Evolutionary conservation across 495 filamentous ascomycete genomes (phyloP).

Genomic region (Aspergillus bertholletiae): DNA sequence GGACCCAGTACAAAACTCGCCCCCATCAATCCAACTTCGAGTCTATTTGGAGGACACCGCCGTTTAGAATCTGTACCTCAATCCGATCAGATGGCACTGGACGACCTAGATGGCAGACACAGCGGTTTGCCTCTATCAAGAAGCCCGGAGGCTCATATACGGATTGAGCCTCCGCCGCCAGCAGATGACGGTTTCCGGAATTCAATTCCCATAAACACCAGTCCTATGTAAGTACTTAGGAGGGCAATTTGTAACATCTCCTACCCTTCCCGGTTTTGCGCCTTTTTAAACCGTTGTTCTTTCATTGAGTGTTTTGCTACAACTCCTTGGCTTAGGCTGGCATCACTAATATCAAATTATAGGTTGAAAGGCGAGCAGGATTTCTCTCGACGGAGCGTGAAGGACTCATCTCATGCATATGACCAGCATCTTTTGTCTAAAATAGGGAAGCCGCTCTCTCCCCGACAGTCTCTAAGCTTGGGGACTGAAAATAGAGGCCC

Average conservation of each 20-base stretch:
- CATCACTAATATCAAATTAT: slow-evolving; percentile 8
- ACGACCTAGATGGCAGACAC: slow-evolving; percentile 35
- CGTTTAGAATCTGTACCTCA: slow-evolving; percentile 27
- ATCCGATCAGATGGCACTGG: slow-evolving; percentile 39
- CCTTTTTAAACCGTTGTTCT: neutral
- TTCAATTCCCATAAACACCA: slow-evolving; percentile 35
- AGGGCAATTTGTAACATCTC: neutral
- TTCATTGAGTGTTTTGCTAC: neutral
- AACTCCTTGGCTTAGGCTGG: neutral
- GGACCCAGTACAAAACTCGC: slow-evolving; percentile 29
- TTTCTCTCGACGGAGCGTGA: slow-evolving; percentile 52
- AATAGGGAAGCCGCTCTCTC: slow-evolving; percentile 61
- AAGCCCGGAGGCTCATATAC: slow-evolving; percentile 41
- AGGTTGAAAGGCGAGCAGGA: slow-evolving; percentile 59
- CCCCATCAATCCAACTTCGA: slow-evolving; percentile 52
- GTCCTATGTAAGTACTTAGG: slow-evolving; percentile 43
- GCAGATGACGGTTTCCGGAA: slow-evolving; percentile 43
- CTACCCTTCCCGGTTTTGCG: neutral
- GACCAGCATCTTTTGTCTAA: slow-evolving; percentile 78
- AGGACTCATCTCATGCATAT: slow-evolving; percentile 66
- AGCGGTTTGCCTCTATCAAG: slow-evolving; percentile 26
- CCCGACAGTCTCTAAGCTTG: slow-evolving; percentile 51
- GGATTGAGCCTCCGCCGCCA: slow-evolving; percentile 44
- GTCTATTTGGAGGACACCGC: slow-evolving; percentile 48
- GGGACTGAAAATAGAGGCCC: slow-evolving; percentile 51